Evolutionary conservation across 805 yeast genomes (phyloP).

Genomic region (Blastobotrys terrestris): DNA sequence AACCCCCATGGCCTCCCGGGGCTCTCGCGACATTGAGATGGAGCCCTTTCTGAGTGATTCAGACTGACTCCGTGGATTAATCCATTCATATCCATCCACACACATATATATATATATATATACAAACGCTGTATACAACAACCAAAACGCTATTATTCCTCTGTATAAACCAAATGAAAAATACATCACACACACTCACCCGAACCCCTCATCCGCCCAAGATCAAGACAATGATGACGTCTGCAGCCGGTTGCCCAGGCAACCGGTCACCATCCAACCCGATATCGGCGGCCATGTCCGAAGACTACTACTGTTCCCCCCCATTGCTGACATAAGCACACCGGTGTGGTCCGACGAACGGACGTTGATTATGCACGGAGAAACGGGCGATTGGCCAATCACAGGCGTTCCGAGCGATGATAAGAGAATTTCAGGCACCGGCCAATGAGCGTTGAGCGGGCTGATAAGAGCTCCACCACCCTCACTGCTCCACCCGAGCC

Average conservation of each 20-base stretch:
- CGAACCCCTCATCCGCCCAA: no score
- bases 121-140: no score
- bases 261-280: not conserved
- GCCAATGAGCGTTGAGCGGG: not conserved
- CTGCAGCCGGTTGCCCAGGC: not conserved
- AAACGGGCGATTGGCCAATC: not conserved
- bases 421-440: not conserved
- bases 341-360: not conserved
- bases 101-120: no score
- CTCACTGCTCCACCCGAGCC: not conserved
- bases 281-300: not conserved
- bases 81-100: no score
- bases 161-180: not conserved
- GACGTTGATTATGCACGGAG: not conserved
- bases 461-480: not conserved
- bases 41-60: constrained; percentile 8
- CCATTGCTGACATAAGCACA: not conserved
- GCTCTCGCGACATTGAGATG: constrained; percentile 1
- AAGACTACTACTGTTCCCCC: no score
- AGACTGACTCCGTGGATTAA: no score
- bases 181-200: no score
- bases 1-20: constrained; percentile 1
- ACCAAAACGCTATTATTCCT: no score
- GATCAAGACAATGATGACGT: no score
- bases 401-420: not conserved